phyloP scores from a whole-genome alignment of 768 basidiomycete genomes.

The Leccinum subgranulosum region DNA sequence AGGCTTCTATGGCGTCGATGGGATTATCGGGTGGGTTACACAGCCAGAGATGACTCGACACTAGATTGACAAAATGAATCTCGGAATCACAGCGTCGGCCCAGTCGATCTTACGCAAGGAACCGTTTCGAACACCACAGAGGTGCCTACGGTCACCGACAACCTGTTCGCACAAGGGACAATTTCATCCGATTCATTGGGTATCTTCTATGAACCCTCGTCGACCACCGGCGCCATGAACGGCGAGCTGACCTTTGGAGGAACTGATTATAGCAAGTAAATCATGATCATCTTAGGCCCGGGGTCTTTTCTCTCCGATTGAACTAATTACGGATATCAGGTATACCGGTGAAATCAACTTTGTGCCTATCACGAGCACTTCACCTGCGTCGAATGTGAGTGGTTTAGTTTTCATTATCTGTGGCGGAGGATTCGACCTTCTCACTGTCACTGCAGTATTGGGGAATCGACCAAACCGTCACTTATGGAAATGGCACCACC shows the following conservation, averaged over 20 bases:
- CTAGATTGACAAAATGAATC: background rate
- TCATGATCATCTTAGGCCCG: background rate
- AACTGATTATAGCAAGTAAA: conserved; percentile 44
- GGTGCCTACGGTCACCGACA: conserved; percentile 57
- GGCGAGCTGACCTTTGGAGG: conserved; percentile 58
- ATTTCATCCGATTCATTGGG: conserved; percentile 47
- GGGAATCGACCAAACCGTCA: conserved; percentile 43
- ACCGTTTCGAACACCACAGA: conserved; percentile 36
- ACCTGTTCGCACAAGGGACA: conserved; percentile 45
- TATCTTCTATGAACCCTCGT: conserved; percentile 52
- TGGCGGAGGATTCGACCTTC: background rate
- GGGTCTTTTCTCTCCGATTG: background rate
- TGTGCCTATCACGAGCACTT: conserved; percentile 41
- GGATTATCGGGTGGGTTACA: conserved; percentile 44
- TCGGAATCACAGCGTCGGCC: conserved; percentile 40
- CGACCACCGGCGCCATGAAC: conserved; percentile 49
- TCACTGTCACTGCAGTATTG: conserved; percentile 34
- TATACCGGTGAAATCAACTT: conserved; percentile 34
- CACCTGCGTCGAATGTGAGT: conserved; percentile 40
- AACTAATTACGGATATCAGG: conserved; percentile 14
- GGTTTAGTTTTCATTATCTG: background rate
- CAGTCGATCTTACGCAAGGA: conserved; percentile 44
- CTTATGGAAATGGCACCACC: conserved; percentile 33
- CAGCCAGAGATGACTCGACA: background rate
- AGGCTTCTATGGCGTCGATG: conserved; percentile 48